Percentiles rank a stretch among this genome's conserved stretches.
These are phyloP conservation scores for Cyphellophora attinorum DNA, from an alignment of 2,329 filamentous ascomycete genomes.

Conservation along the genomic window DNA sequence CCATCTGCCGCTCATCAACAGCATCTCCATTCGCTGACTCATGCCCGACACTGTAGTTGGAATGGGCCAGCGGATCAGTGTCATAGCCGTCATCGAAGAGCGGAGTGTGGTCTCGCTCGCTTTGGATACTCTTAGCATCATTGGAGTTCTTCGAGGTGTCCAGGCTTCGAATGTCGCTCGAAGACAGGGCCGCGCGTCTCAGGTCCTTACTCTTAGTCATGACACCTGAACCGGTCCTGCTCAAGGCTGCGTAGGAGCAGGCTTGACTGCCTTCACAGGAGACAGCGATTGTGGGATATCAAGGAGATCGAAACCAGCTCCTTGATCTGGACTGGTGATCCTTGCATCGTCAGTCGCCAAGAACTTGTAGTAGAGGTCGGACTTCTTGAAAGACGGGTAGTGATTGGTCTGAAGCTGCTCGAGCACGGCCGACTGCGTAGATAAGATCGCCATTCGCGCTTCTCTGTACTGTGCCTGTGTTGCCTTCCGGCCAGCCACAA, in stretches of 20 bases:
- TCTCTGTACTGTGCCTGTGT: conserved; percentile 72
- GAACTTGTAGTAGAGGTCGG: conserved; percentile 93
- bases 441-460: conserved; percentile 71
- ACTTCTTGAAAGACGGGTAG: conserved; percentile 79
- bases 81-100: conserved; percentile 76
- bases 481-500: conserved; percentile 66
- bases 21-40: conserved; percentile 46
- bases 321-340: conserved; percentile 6
- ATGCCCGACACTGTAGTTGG: conserved; percentile 69
- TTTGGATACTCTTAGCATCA: conserved; percentile 55
- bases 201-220: conserved; percentile 41
- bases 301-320: conserved; percentile 3
- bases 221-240: conserved; percentile 39
- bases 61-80: conserved; percentile 63
- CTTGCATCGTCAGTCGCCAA: conserved; percentile 69
- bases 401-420: conserved; percentile 74
- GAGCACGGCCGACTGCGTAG: conserved; percentile 71
- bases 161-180: conserved; percentile 44
- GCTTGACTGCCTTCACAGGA: not conserved
- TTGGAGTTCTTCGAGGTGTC: conserved; percentile 36
- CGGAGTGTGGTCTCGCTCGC: conserved; percentile 36
- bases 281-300: conserved; percentile 1
- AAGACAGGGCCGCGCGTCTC: conserved; percentile 50
- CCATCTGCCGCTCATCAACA: conserved; percentile 65
- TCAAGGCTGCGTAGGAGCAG: conserved; percentile 25